A percentile compares a stretch with the other conserved stretches of the same genome.
Conservation (phyloP, 2,329 filamentous ascomycete genomes). For the Clonostachys rhizophaga region DNA sequence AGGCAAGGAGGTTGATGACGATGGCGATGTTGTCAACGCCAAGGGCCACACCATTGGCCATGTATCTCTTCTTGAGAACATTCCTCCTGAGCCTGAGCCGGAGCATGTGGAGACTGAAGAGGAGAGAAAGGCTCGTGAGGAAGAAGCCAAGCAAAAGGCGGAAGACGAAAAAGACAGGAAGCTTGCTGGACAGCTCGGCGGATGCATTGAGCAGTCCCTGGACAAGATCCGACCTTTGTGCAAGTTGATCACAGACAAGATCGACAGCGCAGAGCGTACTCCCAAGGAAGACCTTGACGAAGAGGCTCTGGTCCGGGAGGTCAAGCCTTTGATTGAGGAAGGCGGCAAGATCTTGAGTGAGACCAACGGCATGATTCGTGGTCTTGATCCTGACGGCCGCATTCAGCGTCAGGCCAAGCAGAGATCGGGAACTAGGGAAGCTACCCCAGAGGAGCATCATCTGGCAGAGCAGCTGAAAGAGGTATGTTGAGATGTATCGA, state of each 20-base stretch:
- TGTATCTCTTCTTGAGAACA: conserved; percentile 60
- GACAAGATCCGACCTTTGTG: conserved; percentile 82
- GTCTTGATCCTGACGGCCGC: conserved; percentile 81
- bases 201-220: conserved; percentile 71
- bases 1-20: conserved; percentile 66
- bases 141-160: conserved; percentile 59
- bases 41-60: conserved; percentile 65
- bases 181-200: conserved; percentile 71
- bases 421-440: conserved; percentile 65
- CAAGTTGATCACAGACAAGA: conserved; percentile 80
- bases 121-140: conserved; percentile 49
- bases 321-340: conserved; percentile 86
- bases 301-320: conserved; percentile 79
- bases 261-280: conserved; percentile 75
- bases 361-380: conserved; percentile 81
- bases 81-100: conserved; percentile 44
- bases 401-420: conserved; percentile 84
- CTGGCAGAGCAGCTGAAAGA: conserved; percentile 84
- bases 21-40: conserved; percentile 67
- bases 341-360: conserved; percentile 78
- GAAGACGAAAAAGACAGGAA: conserved; percentile 64
- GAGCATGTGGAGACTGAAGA: conserved; percentile 49
- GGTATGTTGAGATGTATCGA: conserved; percentile 18
- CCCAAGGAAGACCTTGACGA: conserved; percentile 87
- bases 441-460: conserved; percentile 69